These are phyloP conservation scores for Tolypocladium amazonense DNA, from an alignment of 2,329 filamentous ascomycete species.

Conservation along the genomic window DNA sequence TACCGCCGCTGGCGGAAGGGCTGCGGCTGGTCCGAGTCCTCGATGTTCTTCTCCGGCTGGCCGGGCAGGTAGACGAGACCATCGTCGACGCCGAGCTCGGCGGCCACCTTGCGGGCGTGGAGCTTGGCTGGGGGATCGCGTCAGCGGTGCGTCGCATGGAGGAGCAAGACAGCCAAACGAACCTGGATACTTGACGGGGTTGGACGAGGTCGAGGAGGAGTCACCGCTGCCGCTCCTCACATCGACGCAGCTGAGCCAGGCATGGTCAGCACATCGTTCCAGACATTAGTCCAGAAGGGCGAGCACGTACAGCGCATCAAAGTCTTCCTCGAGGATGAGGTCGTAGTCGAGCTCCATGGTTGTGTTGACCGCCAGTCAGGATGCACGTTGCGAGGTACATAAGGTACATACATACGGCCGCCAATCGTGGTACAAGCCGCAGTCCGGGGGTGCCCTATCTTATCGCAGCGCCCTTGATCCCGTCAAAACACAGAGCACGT, in stretches of 20 bases:
- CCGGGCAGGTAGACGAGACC: constrained; percentile 48
- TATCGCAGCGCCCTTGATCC: neutral
- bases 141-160: neutral
- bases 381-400: neutral
- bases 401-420: too few relatives aligned
- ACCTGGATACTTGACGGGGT: constrained; percentile 26
- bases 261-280: neutral
- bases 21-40: constrained; percentile 48
- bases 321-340: constrained; percentile 39
- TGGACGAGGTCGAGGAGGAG: neutral
- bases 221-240: constrained; percentile 15
- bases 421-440: neutral
- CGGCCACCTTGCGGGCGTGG: constrained; percentile 46
- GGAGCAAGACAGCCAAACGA: constrained; percentile 2
- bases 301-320: constrained; percentile 40
- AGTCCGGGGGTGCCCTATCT: neutral
- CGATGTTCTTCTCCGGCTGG: constrained; percentile 37
- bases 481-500: neutral
- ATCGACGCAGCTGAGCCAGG: constrained; percentile 22
- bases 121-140: constrained; percentile 33
- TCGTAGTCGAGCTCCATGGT: constrained; percentile 12
- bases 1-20: constrained; percentile 48
- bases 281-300: neutral
- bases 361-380: neutral
- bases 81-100: constrained; percentile 34